phyloP scores from a whole-genome alignment of 2,329 filamentous ascomycete genomes.

The Neofusicoccum cordaticola region DNA sequence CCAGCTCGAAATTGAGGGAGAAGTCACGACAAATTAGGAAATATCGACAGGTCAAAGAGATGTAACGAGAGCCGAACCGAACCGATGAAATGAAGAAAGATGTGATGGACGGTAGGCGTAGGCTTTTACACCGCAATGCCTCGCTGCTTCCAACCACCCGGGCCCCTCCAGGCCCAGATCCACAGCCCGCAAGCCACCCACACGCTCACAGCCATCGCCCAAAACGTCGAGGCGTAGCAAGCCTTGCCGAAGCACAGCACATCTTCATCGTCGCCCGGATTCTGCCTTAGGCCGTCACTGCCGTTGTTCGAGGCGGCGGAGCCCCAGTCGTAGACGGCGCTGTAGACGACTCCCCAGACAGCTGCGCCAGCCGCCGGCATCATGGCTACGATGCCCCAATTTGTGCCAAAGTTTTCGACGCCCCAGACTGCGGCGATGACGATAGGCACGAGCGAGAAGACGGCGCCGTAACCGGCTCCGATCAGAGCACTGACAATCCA shows the following conservation, averaged over 20 bases:
- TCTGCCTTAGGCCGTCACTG: slow-evolving; percentile 37
- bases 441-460: slow-evolving; percentile 86
- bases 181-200: slow-evolving; percentile 70
- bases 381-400: slow-evolving; percentile 94
- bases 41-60: neutral
- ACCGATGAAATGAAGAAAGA: neutral
- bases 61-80: neutral
- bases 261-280: slow-evolving; percentile 51
- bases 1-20: neutral
- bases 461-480: slow-evolving; percentile 87
- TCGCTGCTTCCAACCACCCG: slow-evolving; percentile 69
- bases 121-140: slow-evolving; percentile 62
- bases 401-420: slow-evolving; percentile 96
- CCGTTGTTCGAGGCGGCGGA: neutral
- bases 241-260: slow-evolving; percentile 74
- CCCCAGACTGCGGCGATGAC: slow-evolving; percentile 98
- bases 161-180: slow-evolving; percentile 77
- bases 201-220: slow-evolving; percentile 79
- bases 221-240: slow-evolving; percentile 81
- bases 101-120: neutral
- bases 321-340: slow-evolving; percentile 64
- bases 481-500: slow-evolving; percentile 81
- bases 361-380: slow-evolving; percentile 84
- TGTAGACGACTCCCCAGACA: slow-evolving; percentile 89
- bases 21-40: neutral